phyloP scores from a whole-genome alignment of 345 rosid genomes.

The Garcia nutans region DNA sequence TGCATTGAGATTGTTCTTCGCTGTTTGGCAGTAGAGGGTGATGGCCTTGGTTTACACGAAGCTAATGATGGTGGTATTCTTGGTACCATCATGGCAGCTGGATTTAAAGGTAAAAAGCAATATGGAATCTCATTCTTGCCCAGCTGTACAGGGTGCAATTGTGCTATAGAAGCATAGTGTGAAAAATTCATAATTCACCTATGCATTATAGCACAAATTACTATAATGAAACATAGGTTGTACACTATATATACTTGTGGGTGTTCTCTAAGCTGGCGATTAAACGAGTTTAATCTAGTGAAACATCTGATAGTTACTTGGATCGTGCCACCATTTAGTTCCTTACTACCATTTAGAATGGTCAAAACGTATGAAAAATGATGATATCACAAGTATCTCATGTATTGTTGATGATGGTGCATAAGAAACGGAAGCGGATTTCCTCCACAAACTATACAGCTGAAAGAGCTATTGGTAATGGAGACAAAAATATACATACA shows the following conservation, averaged over 20 bases:
- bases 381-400: neutral
- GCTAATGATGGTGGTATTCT: slow-evolving; percentile 78
- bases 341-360: neutral
- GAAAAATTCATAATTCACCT: neutral
- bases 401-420: neutral
- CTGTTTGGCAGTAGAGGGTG: slow-evolving; percentile 87
- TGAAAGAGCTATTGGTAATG: neutral
- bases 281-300: neutral
- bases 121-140: slow-evolving; percentile 20
- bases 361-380: neutral
- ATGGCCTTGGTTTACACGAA: slow-evolving; percentile 68
- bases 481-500: neutral
- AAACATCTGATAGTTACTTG: no score
- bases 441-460: neutral
- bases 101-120: slow-evolving; percentile 71
- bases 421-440: neutral
- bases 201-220: neutral
- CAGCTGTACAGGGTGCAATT: slow-evolving; percentile 11
- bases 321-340: neutral
- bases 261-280: neutral
- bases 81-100: slow-evolving; percentile 80
- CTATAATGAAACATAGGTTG: no score
- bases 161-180: slow-evolving; percentile 4
- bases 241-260: neutral
- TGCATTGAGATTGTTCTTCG: slow-evolving; percentile 83